phyloP scores from a whole-genome alignment of 306 rosid species.

The Cucurbita ficifolia region DNA sequence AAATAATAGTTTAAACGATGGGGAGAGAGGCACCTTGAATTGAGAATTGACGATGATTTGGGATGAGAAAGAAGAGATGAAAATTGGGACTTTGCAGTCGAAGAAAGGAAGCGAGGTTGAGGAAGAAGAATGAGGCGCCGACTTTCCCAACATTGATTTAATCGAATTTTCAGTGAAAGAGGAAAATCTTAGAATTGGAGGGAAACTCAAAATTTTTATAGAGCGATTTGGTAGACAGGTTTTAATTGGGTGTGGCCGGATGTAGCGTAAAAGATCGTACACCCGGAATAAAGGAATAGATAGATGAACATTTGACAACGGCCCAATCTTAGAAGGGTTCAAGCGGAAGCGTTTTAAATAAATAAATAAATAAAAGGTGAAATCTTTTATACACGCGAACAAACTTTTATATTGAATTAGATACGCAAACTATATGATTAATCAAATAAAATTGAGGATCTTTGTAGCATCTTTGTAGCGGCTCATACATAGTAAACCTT shows the following conservation, averaged over 20 bases:
- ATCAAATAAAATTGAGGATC: no score
- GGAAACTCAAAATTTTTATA: conserved; percentile 1
- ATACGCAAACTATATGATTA: no score
- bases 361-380: no score
- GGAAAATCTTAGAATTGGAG: neutral
- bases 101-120: neutral
- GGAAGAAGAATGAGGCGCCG: neutral
- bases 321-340: neutral
- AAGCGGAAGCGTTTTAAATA: no score
- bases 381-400: no score
- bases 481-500: no score
- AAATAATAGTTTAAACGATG: neutral
- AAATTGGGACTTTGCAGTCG: neutral
- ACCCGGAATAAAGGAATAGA: neutral
- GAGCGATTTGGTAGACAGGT: neutral
- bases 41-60: neutral
- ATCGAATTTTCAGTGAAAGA: neutral
- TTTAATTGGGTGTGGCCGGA: neutral
- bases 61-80: neutral
- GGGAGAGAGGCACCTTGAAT: neutral
- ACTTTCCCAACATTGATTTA: neutral
- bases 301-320: neutral
- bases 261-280: neutral
- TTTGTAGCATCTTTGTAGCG: no score
- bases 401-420: no score